A percentile compares a stretch with the other conserved stretches of the same genome.
Evolutionary conservation across 306 rosid species (phyloP).

Genomic region (Hylodesmum podocarpum): DNA sequence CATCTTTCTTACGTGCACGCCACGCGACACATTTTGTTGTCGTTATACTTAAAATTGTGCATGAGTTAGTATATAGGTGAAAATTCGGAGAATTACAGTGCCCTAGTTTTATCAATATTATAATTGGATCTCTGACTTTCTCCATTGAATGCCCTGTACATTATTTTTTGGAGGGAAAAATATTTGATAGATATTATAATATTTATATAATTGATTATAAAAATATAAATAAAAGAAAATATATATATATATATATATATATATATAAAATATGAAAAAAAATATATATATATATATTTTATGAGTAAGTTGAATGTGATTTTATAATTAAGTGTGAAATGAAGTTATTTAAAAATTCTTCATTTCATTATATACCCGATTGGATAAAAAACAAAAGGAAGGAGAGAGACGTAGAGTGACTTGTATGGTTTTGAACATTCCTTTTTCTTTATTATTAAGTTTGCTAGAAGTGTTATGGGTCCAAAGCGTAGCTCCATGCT

Average conservation of each 20-base stretch:
- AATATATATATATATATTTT: too few species aligned
- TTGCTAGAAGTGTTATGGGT: slow-evolving; percentile 42
- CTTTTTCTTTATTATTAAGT: slow-evolving; percentile 28
- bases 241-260: too few species aligned
- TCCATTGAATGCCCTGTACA: slow-evolving; percentile 9
- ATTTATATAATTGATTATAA: too few species aligned
- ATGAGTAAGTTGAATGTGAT: too few species aligned
- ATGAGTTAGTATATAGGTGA: too few species aligned
- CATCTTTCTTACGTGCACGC: slow-evolving; percentile 39
- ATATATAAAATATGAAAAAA: too few species aligned
- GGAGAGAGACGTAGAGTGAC: slow-evolving; percentile 17
- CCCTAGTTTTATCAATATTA: background rate
- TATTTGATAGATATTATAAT: too few species aligned
- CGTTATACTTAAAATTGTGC: background rate
- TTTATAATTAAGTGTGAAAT: too few species aligned
- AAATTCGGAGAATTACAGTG: background rate
- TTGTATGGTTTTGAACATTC: slow-evolving; percentile 47
- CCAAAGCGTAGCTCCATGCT: slow-evolving; percentile 36
- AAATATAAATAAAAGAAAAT: too few species aligned
- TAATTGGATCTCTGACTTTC: background rate
- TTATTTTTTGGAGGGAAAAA: slow-evolving; percentile 16
- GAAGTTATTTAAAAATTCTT: too few species aligned
- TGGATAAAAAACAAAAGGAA: background rate
- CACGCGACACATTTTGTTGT: slow-evolving; percentile 51
- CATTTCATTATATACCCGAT: background rate